Evolutionary conservation across 2,329 filamentous ascomycete genomes (phyloP).

Genomic region (Tolypocladium tropicale): DNA sequence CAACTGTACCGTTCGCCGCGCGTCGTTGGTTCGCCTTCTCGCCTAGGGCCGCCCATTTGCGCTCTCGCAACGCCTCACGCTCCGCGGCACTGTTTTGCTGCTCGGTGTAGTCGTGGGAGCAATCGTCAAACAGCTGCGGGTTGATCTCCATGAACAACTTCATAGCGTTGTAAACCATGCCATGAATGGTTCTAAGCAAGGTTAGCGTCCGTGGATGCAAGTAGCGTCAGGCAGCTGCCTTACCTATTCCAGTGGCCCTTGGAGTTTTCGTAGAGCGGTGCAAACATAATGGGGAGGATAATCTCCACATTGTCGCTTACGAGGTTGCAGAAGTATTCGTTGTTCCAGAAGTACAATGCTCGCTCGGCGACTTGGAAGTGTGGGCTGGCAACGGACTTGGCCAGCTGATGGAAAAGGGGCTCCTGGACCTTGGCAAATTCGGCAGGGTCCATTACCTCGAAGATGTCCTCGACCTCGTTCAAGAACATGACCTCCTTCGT

Average conservation of each 20-base stretch:
- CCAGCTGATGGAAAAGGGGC: constrained; percentile 90
- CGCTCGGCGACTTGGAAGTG: constrained; percentile 98
- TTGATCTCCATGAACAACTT: constrained; percentile 99
- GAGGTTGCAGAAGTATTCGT: constrained; percentile 98
- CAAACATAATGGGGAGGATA: constrained; percentile 98
- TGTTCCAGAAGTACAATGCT: constrained; percentile 99
- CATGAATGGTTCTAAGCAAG: constrained; percentile 75
- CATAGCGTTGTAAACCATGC: constrained; percentile 99
- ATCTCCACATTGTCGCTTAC: constrained; percentile 99
- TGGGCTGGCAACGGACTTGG: constrained; percentile 94
- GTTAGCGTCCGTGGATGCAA: neutral
- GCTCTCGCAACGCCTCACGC: constrained; percentile 69
- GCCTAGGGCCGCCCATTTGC: constrained; percentile 79
- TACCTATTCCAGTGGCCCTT: constrained; percentile 99
- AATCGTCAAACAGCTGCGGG: constrained; percentile 95
- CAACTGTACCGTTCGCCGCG: constrained; percentile 18
- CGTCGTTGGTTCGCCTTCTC: constrained; percentile 69
- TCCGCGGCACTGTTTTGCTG: constrained; percentile 87
- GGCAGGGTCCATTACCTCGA: constrained; percentile 98
- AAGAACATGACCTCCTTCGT: constrained; percentile 99
- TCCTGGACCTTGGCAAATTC: constrained; percentile 99
- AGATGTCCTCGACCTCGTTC: constrained; percentile 98
- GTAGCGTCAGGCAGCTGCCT: constrained; percentile 14
- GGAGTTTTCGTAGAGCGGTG: constrained; percentile 94
- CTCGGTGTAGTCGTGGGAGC: constrained; percentile 95